A percentile compares a stretch with the other conserved stretches of the same genome.
phyloP scores from a whole-genome alignment of 2,329 filamentous ascomycete genomes.

The Gyromitra esculenta region DNA sequence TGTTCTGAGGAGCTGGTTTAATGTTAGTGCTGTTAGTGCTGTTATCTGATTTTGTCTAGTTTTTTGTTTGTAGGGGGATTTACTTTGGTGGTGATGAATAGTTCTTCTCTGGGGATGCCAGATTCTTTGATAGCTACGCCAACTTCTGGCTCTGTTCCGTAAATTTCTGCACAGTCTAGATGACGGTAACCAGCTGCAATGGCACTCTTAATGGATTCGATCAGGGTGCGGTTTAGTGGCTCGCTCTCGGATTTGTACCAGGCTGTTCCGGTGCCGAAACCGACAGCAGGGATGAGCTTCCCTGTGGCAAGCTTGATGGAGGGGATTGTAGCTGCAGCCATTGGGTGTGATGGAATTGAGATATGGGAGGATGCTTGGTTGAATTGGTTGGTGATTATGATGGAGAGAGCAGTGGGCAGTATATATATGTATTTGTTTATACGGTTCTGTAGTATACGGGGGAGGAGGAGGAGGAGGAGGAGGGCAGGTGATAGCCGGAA shows the following conservation, averaged over 20 bases:
- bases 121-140: conserved; percentile 48
- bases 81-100: conserved; percentile 51
- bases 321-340: conserved; percentile 20
- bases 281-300: conserved; percentile 60
- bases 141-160: conserved; percentile 49
- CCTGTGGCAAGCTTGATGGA: conserved; percentile 21
- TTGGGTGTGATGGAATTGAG: background rate
- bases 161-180: conserved; percentile 50
- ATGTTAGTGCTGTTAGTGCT: background rate
- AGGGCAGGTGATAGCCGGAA: background rate
- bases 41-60: background rate
- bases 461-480: background rate
- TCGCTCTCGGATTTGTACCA: conserved; percentile 69
- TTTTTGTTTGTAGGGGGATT: background rate
- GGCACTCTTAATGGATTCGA: conserved; percentile 68
- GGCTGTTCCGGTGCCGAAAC: conserved; percentile 71
- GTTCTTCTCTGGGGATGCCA: conserved; percentile 42
- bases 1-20: conserved; percentile 8
- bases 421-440: background rate
- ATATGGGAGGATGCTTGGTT: background rate
- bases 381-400: background rate
- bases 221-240: conserved; percentile 59
- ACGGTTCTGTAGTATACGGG: background rate
- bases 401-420: background rate
- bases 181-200: conserved; percentile 62